A percentile compares a stretch with the other conserved stretches of the same genome.
phyloP scores from a whole-genome alignment of 108 stramenopile species.

The Pseudonitzschia multiseries region DNA sequence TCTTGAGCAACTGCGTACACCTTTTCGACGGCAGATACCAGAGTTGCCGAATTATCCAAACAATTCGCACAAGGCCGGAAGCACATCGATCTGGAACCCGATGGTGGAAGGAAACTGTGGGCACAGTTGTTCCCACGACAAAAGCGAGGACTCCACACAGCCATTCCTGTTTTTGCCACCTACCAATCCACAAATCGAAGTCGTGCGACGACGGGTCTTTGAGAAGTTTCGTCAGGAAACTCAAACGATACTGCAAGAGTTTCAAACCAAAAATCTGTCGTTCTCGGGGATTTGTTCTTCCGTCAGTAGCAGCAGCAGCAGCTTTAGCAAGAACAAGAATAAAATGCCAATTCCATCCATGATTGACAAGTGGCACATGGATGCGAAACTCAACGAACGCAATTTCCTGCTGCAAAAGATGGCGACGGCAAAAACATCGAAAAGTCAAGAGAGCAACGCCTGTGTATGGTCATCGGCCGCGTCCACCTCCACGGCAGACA shows the following conservation, averaged over 20 bases:
- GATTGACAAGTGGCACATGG: constrained; percentile 66
- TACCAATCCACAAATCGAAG: constrained; percentile 67
- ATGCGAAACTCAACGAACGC: constrained; percentile 37
- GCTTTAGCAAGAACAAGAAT: constrained; percentile 29
- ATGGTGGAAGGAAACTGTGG: constrained; percentile 14
- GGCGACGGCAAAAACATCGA: background rate
- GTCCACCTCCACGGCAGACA: constrained; percentile 25
- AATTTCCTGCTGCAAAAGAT: background rate
- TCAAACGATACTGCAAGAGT: constrained; percentile 37
- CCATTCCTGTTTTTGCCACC: constrained; percentile 6
- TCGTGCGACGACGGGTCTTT: constrained; percentile 63
- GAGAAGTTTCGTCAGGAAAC: constrained; percentile 72
- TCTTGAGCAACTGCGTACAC: background rate
- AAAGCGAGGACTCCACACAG: background rate
- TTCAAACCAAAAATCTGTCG: constrained; percentile 2
- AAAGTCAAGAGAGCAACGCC: background rate
- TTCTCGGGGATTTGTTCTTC: background rate
- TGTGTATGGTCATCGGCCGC: background rate
- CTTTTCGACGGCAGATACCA: constrained; percentile 6
- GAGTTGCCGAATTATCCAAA: constrained; percentile 23
- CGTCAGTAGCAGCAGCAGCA: background rate
- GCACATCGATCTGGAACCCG: constrained; percentile 52
- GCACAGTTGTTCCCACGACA: background rate
- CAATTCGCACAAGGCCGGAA: constrained; percentile 23
- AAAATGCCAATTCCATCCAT: constrained; percentile 59